A percentile compares a stretch with the other conserved stretches of the same genome.
Conservation (phyloP, 257 asterid genomes). For the Solanum tarapatanum region DNA sequence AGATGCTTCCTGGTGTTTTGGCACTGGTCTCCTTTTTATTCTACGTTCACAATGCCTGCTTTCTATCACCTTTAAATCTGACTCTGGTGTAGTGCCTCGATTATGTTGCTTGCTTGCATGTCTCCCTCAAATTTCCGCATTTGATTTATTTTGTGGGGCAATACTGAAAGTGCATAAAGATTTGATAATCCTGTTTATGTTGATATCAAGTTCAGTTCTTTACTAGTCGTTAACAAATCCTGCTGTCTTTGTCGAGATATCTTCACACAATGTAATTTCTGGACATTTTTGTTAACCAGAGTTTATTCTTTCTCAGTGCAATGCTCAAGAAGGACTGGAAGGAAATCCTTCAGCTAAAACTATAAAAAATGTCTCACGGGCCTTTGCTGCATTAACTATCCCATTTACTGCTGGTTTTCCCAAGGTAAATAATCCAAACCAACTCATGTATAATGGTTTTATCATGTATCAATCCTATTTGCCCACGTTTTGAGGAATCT, state of each 20-base stretch:
- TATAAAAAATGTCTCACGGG: constrained; percentile 67
- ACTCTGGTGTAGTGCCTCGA: neutral
- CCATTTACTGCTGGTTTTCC: constrained; percentile 71
- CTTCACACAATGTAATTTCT: neutral
- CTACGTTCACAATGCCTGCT: neutral
- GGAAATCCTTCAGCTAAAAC: constrained; percentile 57
- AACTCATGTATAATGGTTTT: neutral
- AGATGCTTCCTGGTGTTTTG: neutral
- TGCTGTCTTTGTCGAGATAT: neutral
- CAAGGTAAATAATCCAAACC: constrained; percentile 33
- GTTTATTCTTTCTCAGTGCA: constrained; percentile 30
- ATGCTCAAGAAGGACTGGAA: constrained; percentile 89
- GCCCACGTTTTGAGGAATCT: neutral
- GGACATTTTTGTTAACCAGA: neutral
- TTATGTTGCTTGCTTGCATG: neutral
- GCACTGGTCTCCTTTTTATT: neutral
- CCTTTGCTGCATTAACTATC: constrained; percentile 57
- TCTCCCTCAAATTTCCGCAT: neutral
- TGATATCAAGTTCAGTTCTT: neutral
- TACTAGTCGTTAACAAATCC: neutral
- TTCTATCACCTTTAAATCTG: neutral
- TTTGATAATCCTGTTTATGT: neutral
- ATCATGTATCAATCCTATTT: neutral
- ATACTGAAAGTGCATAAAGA: neutral
- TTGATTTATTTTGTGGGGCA: neutral